Base-by-base conservation (phyloP, 2,329 filamentous ascomycete species). In the Colletotrichum limetticola region DNA sequence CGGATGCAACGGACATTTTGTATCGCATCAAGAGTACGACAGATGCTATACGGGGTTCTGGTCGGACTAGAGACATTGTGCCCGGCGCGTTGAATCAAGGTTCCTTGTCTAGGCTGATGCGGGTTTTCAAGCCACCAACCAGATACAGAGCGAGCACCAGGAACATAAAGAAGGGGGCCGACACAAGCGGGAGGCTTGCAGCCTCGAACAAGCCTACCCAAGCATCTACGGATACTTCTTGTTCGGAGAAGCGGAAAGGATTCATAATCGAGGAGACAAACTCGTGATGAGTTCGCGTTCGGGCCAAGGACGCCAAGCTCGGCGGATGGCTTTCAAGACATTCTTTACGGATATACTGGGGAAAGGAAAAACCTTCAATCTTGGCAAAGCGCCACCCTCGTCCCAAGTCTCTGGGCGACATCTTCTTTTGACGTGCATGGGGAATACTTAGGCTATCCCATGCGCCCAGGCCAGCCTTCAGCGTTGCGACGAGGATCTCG, bases 301-400 rank as follows among this genome's bases (percentile, higher is more conserved):
- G 16, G 22, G 60, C 70, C 66, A 65, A 71, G 70, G n/a, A 53
- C 22, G 66, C 60, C 66, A 61, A 70, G 70, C 59, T 56, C 3
- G 49, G 52, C 5, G 24, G n/a, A 42, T 9, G 28, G 7, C 9
- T 14, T 60, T 22, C 49, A 4, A 22, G 35, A 11, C 24, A 19
- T 16, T 60, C n/a, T 14, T 26, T 26, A 16, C 16, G 42, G 22
- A 49, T 11, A 9, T 7, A 14, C 16, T 28, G 37, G 42, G 26
- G 16, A 4, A 3, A 5, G 30, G 2, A 30, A 14, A 57, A 24
- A 56, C 26, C 7, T 56, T 53, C 30, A n/a, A 68, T 52, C 60
- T 71, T 68, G 52, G 35, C 49, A 28, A 9, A 19, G 19, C 14
- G 24, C 22, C n/a, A 12, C 8, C 24, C 49, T 49, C 46, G 57